Base-by-base conservation (phyloP, 1,284 basidiomycete species). In the Trametes pubescens region DNA sequence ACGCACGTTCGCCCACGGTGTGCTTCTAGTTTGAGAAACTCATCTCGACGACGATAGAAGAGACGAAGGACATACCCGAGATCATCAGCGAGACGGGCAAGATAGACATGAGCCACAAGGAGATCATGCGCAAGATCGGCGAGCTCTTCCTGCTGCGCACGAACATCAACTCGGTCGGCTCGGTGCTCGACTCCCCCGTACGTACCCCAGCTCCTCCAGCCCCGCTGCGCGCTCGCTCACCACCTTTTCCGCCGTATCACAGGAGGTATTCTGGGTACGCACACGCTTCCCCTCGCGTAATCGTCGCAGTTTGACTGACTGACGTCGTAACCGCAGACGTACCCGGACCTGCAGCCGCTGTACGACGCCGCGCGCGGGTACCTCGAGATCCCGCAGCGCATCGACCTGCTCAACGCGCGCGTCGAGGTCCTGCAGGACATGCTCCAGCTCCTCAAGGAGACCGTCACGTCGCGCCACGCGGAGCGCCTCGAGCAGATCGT, bases 81-180 rank as follows among this genome's bases (percentile, higher is more conserved):
- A 88, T 90, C 64, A 93, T 99, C 61, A 94, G 93, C 62, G 94
- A 96, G 76, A 96, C 94, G 6, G 96, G 96, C 21, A 96, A 98
- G 79, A 96, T 99, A 69, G 92, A 91, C 43, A 94, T 96, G 84
- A 86, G 88, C 65, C 87, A 90, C 74, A 90, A 90, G 82, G 96
- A 98, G 76, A 98, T 99, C 74, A 98, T 99, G 96, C 93, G 94
- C 75, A 94, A 98, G 79, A 99, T 98, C 70, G 96, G 96, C 35
- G 92, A 95, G 72, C 84, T 99, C 48, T 99, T 99, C 78, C 89
- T 99, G 54, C 81, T 98, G 70, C 84, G 96, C 65, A 96, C 96
- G 69, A 97, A 96, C 75, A 97, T 98, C 73, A 96, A 97, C 74
- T 91, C 96, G 44, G 96, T 98, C 58, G 96, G 96, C 40, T 96